Conservation (phyloP, 106 monocot species). For the Cymbidium sinense region DNA sequence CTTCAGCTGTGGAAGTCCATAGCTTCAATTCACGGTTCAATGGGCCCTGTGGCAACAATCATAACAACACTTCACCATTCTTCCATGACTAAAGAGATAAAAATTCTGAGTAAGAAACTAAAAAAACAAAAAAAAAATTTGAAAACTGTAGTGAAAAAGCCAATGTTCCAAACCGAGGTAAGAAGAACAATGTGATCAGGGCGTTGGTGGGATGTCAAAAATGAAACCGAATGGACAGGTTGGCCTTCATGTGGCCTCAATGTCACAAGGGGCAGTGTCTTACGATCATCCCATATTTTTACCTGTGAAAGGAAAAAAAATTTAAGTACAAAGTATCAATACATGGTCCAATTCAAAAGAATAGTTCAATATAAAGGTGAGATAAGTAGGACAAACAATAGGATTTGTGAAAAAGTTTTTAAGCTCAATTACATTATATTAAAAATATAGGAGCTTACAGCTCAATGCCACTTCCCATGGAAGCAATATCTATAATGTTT, state of each 20-base stretch:
- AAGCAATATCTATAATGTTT: neutral
- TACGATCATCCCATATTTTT: slow-evolving; percentile 97
- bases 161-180: slow-evolving; percentile 58
- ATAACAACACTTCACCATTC: neutral
- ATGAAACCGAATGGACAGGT: slow-evolving; percentile 78
- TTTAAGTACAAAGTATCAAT: neutral
- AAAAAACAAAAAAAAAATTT: neutral
- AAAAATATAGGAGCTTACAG: neutral
- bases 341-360: neutral
- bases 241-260: slow-evolving; percentile 90
- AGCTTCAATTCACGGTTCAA: slow-evolving; percentile 89
- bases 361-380: neutral
- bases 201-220: slow-evolving; percentile 67
- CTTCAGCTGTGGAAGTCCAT: slow-evolving; percentile 69
- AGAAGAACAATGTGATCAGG: slow-evolving; percentile 94
- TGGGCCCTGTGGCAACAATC: slow-evolving; percentile 54
- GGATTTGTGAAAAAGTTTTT: neutral
- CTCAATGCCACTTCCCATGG: neutral
- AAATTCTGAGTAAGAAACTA: neutral
- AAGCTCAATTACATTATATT: neutral
- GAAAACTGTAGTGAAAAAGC: neutral
- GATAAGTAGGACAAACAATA: neutral
- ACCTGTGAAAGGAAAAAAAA: slow-evolving; percentile 46
- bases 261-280: slow-evolving; percentile 40
- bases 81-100: neutral